These are phyloP conservation scores for Sordaria brevicollis DNA, from an alignment of 495 filamentous ascomycete species.

Conservation along the genomic window DNA sequence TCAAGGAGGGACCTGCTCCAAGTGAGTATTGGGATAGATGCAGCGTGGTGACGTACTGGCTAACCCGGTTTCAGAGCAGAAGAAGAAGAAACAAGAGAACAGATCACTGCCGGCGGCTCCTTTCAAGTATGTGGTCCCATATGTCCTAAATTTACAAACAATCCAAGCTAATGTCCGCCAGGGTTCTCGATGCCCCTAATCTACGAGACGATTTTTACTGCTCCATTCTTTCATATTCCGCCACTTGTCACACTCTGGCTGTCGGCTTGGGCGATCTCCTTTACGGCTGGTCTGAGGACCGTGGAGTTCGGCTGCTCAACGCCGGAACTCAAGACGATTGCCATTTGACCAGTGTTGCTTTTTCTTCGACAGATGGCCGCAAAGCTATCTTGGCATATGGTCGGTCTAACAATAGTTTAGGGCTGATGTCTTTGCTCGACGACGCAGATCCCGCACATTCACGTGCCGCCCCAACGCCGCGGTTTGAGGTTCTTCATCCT, in stretches of 20 bases:
- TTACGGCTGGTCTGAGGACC: slow-evolving; percentile 78
- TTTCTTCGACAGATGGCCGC: slow-evolving; percentile 69
- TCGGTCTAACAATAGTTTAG: slow-evolving; percentile 53
- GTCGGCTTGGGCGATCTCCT: slow-evolving; percentile 72
- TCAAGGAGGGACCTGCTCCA: slow-evolving; percentile 32
- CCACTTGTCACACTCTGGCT: slow-evolving; percentile 61
- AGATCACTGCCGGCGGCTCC: slow-evolving; percentile 54
- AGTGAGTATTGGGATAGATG: slow-evolving; percentile 32
- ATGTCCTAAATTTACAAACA: not conserved
- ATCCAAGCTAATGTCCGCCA: slow-evolving; percentile 17
- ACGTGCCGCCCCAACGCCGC: slow-evolving; percentile 27
- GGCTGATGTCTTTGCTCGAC: slow-evolving; percentile 42
- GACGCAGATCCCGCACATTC: slow-evolving; percentile 4
- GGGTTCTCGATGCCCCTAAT: slow-evolving; percentile 77
- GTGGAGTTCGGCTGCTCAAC: slow-evolving; percentile 40
- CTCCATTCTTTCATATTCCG: slow-evolving; percentile 78
- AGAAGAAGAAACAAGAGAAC: slow-evolving; percentile 7
- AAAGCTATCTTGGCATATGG: slow-evolving; percentile 80
- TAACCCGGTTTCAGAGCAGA: not conserved
- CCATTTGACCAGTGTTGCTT: slow-evolving; percentile 71
- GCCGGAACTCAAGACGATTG: slow-evolving; percentile 24
- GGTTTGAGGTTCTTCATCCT: slow-evolving; percentile 65
- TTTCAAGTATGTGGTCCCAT: slow-evolving; percentile 53
- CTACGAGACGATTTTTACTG: slow-evolving; percentile 95
- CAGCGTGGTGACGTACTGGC: not conserved